Evolutionary conservation across 164 flowering plant genomes (phyloP), one percentile per base, ranked within the genome.

Genomic region (Chimonanthus praecox): DNA sequence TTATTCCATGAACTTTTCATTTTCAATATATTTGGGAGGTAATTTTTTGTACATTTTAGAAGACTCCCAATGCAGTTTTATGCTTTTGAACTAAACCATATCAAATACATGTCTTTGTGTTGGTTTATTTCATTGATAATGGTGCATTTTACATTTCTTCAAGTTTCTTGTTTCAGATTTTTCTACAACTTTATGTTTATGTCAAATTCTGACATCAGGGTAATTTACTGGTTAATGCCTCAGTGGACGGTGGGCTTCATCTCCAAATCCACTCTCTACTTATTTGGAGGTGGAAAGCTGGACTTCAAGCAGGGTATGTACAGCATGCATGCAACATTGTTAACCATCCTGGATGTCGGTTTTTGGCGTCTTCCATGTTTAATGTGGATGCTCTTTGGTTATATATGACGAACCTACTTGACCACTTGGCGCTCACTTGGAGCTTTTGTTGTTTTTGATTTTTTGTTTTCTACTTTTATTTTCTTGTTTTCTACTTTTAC

Each of bases 241-340:
- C 94, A 95, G 99, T 88, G 98, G 94, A 72, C 92, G 95, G 74
- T 95, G 97, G 99, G 73, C 85, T 81, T 78, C 87, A 69, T 81
- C 97, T 86, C 82, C 94, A 78, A 83, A 81, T 82, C 91, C 93
- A 74, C 86, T 83, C 74, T 89, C 96, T 74, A 81, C 80, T 69
- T 70, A 86, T 82, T 82, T 64, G 75, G 99, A 95, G 82, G 88
- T 80, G 82, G 98, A 93, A 11, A 95, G 97, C 87, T 93, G 81
- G 86, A 83, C 75, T 81, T 86, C 96, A 64, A 84, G 94, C 88
- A 83, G 86, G 94, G 98, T 95, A 90, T 73, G 94, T 75, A n/a
- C 71, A 33, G 20, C 71, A 50, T 69, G 13, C 58, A 48, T 60
- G 3, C 20, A 4, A 6, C 67, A 10, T 45, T 50, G 50, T 62